Evolutionary conservation across 371 early-diverging fungal species (phyloP), one percentile per base, ranked within the genome.

Genomic region (Mortierella sp.): DNA sequence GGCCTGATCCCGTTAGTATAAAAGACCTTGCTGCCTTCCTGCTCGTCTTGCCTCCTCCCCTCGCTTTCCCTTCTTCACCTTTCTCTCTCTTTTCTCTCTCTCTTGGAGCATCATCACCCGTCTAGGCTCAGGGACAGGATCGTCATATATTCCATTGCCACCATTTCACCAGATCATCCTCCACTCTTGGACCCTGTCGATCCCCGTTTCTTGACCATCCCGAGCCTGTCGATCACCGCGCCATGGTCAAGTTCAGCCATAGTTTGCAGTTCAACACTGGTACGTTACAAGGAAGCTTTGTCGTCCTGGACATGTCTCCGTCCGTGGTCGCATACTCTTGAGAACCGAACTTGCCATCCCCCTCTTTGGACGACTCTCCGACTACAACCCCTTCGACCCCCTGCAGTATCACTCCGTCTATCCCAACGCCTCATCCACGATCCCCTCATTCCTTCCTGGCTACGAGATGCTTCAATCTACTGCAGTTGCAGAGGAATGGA

Each of bases 181-280:
- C 9, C 24, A 39, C 14, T 49, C 52, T 50, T 7, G 9, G 16
- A 39, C 39, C 26, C 50, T 49, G 41, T 42, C 14, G 31, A 23
- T 28, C 2, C 21, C 12, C 16, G 18, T 48, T 31, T 28, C 50
- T 49, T 3, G 27, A 5, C 23, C 34, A 34, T 14, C 14, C 9
- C 9, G 16, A 19, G 4, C 14, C n/a, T 12, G 16, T 0, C 34
- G 18, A 53, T 21, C n/a, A 1, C 49, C 41, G 49, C 31, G 21
- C 42, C 51, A 73, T 69, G 76, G 70, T 76, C 66, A 76, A 76
- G 63, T 76, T 76, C 47, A 76, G 76, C 52, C 76, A 76, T 39
- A 69, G 70, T 76, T 45, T 76, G 42, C 76, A 76, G 62, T 76
- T 76, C 66, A 76, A 76, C 52, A 66, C 76, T 58, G 76, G 76